Evolutionary conservation across 2,329 filamentous ascomycete species (phyloP).

Genomic region (Cladosporium sp.): DNA sequence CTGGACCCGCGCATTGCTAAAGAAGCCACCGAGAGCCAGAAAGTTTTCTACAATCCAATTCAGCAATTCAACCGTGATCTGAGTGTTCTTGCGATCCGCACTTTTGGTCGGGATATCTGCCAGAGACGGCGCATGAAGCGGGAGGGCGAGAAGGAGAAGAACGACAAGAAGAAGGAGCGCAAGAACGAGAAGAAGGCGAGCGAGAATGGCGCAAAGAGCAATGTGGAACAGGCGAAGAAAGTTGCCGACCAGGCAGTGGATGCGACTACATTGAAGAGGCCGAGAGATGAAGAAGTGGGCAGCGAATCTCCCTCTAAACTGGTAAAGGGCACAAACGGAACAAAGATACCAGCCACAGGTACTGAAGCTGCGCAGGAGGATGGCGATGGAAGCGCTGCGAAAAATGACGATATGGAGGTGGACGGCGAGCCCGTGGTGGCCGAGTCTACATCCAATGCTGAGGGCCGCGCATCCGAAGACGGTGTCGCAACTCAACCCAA

Average conservation of each 20-base stretch:
- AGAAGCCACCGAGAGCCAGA: conserved; percentile 50
- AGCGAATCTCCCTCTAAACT: conserved; percentile 17
- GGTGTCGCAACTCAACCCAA: conserved; percentile 16
- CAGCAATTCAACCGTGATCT: conserved; percentile 98
- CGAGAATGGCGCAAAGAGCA: conserved; percentile 22
- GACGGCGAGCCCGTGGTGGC: background rate
- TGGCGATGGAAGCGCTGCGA: background rate
- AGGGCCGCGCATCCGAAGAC: conserved; percentile 25
- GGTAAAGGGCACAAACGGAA: conserved; percentile 17
- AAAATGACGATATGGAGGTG: conserved; percentile 11
- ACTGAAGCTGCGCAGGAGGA: conserved; percentile 17
- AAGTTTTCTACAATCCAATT: conserved; percentile 97
- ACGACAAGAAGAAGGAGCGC: conserved; percentile 38
- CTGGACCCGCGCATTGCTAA: conserved; percentile 50
- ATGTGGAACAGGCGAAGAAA: conserved; percentile 18
- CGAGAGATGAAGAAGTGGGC: conserved; percentile 11
- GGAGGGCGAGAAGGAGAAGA: conserved; percentile 38
- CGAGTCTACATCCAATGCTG: background rate
- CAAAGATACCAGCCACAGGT: conserved; percentile 16
- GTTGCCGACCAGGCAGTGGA: conserved; percentile 9
- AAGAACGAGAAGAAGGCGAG: conserved; percentile 35
- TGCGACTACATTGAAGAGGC: conserved; percentile 14
- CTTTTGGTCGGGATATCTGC: conserved; percentile 70
- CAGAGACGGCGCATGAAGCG: conserved; percentile 31
- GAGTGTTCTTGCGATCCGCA: conserved; percentile 87